A percentile compares a stretch with the other conserved stretches of the same genome.
Conservation (phyloP, 2,329 filamentous ascomycete genomes). For the Coniochaeta sp. region DNA sequence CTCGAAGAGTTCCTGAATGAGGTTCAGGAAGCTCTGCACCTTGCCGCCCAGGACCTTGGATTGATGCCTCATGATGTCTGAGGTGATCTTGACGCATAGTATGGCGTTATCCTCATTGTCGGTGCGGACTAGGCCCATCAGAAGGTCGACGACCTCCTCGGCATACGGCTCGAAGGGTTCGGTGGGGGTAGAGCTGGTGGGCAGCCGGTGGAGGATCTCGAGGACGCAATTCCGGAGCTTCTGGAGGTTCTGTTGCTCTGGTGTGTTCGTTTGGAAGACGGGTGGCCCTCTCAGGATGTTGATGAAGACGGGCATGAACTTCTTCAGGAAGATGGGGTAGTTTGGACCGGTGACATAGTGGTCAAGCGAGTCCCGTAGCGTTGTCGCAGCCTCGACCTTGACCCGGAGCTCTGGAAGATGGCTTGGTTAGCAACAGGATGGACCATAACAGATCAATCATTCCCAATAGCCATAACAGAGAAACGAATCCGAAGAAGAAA, state of each 20-base stretch:
- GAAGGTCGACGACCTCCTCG: constrained; percentile 77
- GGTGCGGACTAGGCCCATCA: constrained; percentile 79
- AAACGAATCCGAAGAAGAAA: not conserved
- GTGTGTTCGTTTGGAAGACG: constrained; percentile 83
- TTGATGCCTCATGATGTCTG: constrained; percentile 93
- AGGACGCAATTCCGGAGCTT: constrained; percentile 90
- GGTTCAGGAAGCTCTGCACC: constrained; percentile 80
- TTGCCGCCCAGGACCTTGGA: constrained; percentile 69
- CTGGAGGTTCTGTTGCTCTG: constrained; percentile 64
- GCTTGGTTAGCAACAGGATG: not conserved
- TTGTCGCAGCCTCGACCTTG: constrained; percentile 75
- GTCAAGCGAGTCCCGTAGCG: constrained; percentile 87
- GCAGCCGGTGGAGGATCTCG: constrained; percentile 86
- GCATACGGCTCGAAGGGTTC: constrained; percentile 87
- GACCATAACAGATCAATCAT: not conserved
- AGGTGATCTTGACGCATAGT: constrained; percentile 96
- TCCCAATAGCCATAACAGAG: not conserved
- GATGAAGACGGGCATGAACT: constrained; percentile 84
- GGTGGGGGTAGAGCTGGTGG: constrained; percentile 59
- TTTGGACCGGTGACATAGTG: constrained; percentile 71
- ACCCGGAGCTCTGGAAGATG: constrained; percentile 61
- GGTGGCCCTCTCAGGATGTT: constrained; percentile 77
- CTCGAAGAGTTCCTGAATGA: constrained; percentile 95
- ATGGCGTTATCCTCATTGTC: constrained; percentile 99
- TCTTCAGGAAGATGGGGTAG: constrained; percentile 76